Evolutionary conservation across 164 flowering plant genomes (phyloP).

Genomic region (Sextonia rubra): DNA sequence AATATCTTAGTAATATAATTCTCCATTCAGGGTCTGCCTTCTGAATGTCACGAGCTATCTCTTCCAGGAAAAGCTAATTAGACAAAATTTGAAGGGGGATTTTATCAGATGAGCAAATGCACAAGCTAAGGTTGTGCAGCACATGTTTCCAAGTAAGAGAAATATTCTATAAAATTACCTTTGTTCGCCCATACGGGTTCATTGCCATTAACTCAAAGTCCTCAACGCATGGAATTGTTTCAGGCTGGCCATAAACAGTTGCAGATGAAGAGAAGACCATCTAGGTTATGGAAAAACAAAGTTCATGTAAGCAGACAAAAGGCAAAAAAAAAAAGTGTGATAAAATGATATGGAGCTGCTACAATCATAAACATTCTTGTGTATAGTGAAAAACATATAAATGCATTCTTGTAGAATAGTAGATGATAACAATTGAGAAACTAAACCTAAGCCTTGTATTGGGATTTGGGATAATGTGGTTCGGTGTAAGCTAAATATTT

Average conservation of each 20-base stretch:
- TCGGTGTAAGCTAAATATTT: neutral
- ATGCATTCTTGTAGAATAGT: neutral
- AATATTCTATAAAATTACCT: constrained; percentile 36
- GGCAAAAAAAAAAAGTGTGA: neutral
- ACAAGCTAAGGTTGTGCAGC: neutral
- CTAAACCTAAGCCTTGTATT: neutral
- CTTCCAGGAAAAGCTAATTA: constrained; percentile 81
- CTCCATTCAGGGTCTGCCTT: constrained; percentile 86
- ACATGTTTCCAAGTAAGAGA: neutral
- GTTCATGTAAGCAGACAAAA: constrained; percentile 8
- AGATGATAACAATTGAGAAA: neutral
- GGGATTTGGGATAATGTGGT: neutral
- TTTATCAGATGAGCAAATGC: neutral
- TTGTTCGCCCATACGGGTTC: constrained; percentile 96
- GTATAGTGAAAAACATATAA: neutral
- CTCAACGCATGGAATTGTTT: constrained; percentile 81
- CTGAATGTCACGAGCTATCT: constrained; percentile 76
- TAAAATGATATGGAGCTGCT: neutral
- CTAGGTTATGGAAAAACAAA: constrained; percentile 27
- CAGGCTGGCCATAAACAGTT: constrained; percentile 94
- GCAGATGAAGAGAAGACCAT: constrained; percentile 98
- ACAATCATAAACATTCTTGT: neutral
- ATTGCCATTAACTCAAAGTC: constrained; percentile 66
- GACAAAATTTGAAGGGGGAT: neutral
- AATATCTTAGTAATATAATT: constrained; percentile 77